Percentiles rank a stretch among this genome's conserved stretches.
Conservation (phyloP, 2,329 filamentous ascomycete species). For the Claviceps maximensis region DNA sequence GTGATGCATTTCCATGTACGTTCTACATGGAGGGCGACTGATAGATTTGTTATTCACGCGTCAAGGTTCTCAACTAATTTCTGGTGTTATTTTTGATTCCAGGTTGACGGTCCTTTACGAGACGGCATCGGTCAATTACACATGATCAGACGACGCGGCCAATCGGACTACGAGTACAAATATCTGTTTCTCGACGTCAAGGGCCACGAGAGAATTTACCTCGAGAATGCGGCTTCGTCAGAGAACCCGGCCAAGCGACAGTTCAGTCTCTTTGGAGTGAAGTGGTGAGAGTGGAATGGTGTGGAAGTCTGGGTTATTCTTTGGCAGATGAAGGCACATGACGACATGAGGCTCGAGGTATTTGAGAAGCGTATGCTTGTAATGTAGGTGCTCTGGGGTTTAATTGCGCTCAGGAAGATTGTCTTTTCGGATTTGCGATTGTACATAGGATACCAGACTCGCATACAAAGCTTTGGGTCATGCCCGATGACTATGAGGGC, state of each 20-base stretch:
- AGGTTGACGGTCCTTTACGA: slow-evolving; percentile 66
- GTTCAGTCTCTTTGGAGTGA: slow-evolving; percentile 48
- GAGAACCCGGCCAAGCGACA: slow-evolving; percentile 26
- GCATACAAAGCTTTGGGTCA: too few relatives aligned
- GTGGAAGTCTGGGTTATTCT: background rate
- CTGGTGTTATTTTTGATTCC: background rate
- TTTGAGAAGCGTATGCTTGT: too few relatives aligned
- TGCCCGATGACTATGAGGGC: too few relatives aligned
- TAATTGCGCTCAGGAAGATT: too few relatives aligned
- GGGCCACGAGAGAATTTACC: slow-evolving; percentile 51
- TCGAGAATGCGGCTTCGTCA: slow-evolving; percentile 44
- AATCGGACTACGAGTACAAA: slow-evolving; percentile 61
- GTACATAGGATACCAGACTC: too few relatives aligned
- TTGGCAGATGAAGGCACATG: background rate
- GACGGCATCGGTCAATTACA: slow-evolving; percentile 65
- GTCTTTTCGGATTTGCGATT: too few relatives aligned
- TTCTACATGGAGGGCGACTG: slow-evolving; percentile 1
- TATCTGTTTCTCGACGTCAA: slow-evolving; percentile 70
- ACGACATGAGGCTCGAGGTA: too few relatives aligned
- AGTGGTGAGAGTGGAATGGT: slow-evolving; percentile 27
- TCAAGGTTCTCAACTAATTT: background rate
- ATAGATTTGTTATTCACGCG: background rate
- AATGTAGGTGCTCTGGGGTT: too few relatives aligned
- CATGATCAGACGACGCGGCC: slow-evolving; percentile 54
- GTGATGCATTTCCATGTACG: slow-evolving; percentile 73